Conservation (phyloP, 108 stramenopile species). For the Aurantiochytrium sp. region DNA sequence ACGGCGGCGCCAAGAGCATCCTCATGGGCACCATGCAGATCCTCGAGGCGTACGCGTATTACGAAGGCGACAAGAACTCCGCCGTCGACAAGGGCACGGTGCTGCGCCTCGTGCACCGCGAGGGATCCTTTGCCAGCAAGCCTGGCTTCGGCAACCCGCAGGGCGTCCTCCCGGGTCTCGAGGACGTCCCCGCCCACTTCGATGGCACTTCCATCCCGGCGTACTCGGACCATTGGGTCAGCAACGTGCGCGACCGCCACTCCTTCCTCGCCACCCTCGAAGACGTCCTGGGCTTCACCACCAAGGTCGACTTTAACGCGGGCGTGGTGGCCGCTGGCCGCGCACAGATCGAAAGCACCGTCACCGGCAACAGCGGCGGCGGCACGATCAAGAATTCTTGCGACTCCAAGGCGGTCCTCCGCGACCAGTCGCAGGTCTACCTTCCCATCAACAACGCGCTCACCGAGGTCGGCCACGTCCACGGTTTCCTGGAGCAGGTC, state of each 20-base stretch:
- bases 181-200: slow-evolving; percentile 60
- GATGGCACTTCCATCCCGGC: slow-evolving; percentile 54
- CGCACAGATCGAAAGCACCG: slow-evolving; percentile 80
- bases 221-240: slow-evolving; percentile 83
- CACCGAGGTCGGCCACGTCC: slow-evolving; percentile 75
- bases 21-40: slow-evolving; percentile 24
- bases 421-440: slow-evolving; percentile 77
- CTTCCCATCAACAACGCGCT: slow-evolving; percentile 84
- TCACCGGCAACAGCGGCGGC: slow-evolving; percentile 67
- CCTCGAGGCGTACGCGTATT: slow-evolving; percentile 77
- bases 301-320: slow-evolving; percentile 84
- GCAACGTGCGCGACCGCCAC: slow-evolving; percentile 64
- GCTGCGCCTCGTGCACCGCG: slow-evolving; percentile 68
- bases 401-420: slow-evolving; percentile 49
- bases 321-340: slow-evolving; percentile 83
- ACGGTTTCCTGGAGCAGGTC: slow-evolving; percentile 72
- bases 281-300: slow-evolving; percentile 70
- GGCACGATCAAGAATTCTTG: slow-evolving; percentile 38
- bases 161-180: slow-evolving; percentile 62
- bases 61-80: slow-evolving; percentile 45
- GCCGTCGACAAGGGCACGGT: slow-evolving; percentile 63
- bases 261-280: slow-evolving; percentile 72
- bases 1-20: not conserved
- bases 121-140: not conserved
- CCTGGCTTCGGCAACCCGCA: slow-evolving; percentile 24